These are phyloP conservation scores for Nannochloropsis salina DNA, from an alignment of 108 stramenopile species.

Conservation along the genomic window DNA sequence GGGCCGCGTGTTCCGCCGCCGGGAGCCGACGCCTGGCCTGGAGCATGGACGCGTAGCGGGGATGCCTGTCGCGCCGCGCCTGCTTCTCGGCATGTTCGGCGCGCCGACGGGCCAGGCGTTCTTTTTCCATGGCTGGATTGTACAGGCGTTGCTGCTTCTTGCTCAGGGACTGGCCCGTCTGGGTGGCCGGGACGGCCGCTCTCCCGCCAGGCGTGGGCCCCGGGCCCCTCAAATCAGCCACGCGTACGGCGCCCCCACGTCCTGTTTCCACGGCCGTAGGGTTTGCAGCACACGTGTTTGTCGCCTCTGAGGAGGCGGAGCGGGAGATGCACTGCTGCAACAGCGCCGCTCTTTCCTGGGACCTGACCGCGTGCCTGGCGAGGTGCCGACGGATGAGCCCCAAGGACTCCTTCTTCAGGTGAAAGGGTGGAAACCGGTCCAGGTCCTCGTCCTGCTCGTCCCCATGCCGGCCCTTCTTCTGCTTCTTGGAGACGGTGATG, in stretches of 20 bases:
- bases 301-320: neutral
- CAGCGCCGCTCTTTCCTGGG: neutral
- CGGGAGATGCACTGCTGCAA: conserved; percentile 14
- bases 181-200: neutral
- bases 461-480: neutral
- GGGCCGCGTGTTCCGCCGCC: conserved; percentile 30
- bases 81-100: conserved; percentile 26
- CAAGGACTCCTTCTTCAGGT: neutral
- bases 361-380: neutral
- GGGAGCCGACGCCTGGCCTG: conserved; percentile 27
- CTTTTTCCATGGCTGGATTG: neutral
- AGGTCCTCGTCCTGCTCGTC: neutral
- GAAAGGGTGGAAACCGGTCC: neutral
- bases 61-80: conserved; percentile 7
- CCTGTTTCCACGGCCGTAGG: neutral
- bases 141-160: conserved; percentile 12
- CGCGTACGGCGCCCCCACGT: neutral
- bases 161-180: neutral
- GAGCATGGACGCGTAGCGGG: conserved; percentile 24
- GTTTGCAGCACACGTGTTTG: neutral
- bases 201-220: neutral
- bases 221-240: neutral
- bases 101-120: neutral
- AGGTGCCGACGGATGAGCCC: neutral
- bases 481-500: conserved; percentile 48